A percentile compares a stretch with the other conserved stretches of the same genome.
Conservation (phyloP, 1,284 basidiomycete genomes). For the Heterobasidion annosum region DNA sequence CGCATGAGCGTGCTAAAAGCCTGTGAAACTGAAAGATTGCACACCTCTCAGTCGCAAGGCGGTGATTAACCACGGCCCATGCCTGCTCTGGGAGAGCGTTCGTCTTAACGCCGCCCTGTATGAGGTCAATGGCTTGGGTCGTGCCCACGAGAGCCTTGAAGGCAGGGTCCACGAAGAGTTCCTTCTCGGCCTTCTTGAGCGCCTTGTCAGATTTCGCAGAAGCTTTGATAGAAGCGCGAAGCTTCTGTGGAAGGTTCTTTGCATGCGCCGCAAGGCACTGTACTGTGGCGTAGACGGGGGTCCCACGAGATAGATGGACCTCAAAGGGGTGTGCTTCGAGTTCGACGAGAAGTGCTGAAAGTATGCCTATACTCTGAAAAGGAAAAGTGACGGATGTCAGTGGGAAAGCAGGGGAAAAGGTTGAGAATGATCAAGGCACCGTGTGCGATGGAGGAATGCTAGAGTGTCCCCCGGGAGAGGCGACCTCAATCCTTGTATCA, state of each 20-base stretch:
- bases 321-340: constrained; percentile 40
- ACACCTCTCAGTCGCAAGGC: constrained; percentile 35
- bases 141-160: constrained; percentile 34
- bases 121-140: constrained; percentile 53
- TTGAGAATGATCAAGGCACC: constrained; percentile 19
- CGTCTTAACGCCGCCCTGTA: constrained; percentile 52
- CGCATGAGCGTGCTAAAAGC: neutral
- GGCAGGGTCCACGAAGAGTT: constrained; percentile 21
- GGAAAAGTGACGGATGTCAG: neutral
- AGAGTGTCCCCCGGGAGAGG: constrained; percentile 60
- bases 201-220: constrained; percentile 31
- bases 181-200: constrained; percentile 29
- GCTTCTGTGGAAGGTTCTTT: constrained; percentile 27
- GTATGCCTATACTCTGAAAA: constrained; percentile 43
- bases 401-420: neutral
- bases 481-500: constrained; percentile 43
- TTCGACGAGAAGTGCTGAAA: constrained; percentile 39
- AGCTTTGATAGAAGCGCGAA: constrained; percentile 27
- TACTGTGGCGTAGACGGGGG: constrained; percentile 31
- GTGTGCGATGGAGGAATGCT: constrained; percentile 52
- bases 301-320: constrained; percentile 28
- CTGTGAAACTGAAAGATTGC: constrained; percentile 1
- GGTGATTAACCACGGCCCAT: constrained; percentile 45
- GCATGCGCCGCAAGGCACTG: constrained; percentile 38
- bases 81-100: constrained; percentile 52